Conservation (phyloP, 768 basidiomycete species). For the Leccinum imitatum region DNA sequence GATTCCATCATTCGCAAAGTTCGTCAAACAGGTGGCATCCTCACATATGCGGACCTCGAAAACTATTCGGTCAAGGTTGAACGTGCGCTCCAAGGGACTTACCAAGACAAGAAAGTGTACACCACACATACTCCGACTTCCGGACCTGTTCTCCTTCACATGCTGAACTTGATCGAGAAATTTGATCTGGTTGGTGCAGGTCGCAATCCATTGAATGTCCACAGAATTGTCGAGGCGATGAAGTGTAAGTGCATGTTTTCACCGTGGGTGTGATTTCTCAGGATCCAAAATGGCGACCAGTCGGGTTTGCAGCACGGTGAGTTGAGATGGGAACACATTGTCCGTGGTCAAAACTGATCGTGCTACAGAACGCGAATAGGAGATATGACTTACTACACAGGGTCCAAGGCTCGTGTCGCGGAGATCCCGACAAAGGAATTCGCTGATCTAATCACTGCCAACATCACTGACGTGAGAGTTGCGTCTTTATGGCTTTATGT, state of each 20-base stretch:
- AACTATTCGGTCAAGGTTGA: constrained; percentile 67
- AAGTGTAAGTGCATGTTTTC: constrained; percentile 59
- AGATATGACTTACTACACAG: constrained; percentile 65
- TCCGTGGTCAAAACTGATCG: constrained; percentile 9
- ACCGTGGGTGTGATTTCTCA: constrained; percentile 11
- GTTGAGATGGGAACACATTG: constrained; percentile 12
- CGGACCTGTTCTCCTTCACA: constrained; percentile 87
- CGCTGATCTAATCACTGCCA: constrained; percentile 55
- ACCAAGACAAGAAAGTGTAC: constrained; percentile 76
- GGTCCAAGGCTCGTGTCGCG: constrained; percentile 53
- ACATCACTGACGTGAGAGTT: constrained; percentile 80
- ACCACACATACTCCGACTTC: constrained; percentile 84
- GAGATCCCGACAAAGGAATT: constrained; percentile 71
- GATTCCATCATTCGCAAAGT: constrained; percentile 75
- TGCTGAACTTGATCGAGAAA: constrained; percentile 88
- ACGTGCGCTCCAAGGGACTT: constrained; percentile 76
- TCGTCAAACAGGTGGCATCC: constrained; percentile 70
- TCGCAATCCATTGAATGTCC: constrained; percentile 62
- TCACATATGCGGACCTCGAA: constrained; percentile 72
- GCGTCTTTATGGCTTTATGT: background rate
- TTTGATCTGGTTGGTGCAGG: constrained; percentile 54
- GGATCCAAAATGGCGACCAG: constrained; percentile 28
- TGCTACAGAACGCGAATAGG: constrained; percentile 72
- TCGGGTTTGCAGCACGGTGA: constrained; percentile 65
- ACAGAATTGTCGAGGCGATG: constrained; percentile 80